These are phyloP conservation scores for Kwoniella europaea DNA, from an alignment of 768 basidiomycete species.

Conservation along the genomic window DNA sequence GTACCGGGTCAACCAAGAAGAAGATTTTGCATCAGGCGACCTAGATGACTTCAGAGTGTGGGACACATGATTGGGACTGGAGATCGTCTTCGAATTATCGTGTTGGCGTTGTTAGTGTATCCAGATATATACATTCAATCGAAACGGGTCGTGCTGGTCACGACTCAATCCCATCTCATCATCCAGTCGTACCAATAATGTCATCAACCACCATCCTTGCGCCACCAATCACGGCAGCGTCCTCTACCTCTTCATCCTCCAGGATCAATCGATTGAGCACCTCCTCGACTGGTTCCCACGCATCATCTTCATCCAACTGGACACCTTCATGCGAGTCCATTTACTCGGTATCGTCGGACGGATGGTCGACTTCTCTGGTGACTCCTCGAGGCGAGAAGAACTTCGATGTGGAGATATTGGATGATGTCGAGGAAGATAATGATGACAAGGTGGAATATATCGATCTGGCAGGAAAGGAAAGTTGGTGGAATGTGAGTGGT, in stretches of 20 bases:
- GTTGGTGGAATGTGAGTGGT: conserved; percentile 17
- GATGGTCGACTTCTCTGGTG: conserved; percentile 5
- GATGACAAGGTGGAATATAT: conserved; percentile 7
- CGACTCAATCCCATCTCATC: neutral
- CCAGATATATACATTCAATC: no score
- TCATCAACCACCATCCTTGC: conserved; percentile 6
- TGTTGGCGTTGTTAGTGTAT: no score
- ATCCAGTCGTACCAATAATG: neutral
- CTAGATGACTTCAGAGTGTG: no score
- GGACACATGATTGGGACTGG: no score
- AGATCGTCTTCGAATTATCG: no score
- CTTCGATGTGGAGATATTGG: neutral
- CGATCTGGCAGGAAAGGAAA: conserved; percentile 10
- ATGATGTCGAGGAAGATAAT: neutral
- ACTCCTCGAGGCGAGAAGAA: conserved; percentile 15
- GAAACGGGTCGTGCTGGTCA: neutral
- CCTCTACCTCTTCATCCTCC: neutral
- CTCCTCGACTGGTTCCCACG: neutral
- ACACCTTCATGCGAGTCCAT: conserved; percentile 15
- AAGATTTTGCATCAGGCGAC: no score
- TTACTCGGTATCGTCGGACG: conserved; percentile 2
- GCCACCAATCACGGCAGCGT: conserved; percentile 4
- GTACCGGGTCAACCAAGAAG: no score
- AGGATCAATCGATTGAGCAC: neutral
- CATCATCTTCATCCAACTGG: conserved; percentile 1